phyloP scores from a whole-genome alignment of 2,329 filamentous ascomycete genomes.

The Neonectria sp. region DNA sequence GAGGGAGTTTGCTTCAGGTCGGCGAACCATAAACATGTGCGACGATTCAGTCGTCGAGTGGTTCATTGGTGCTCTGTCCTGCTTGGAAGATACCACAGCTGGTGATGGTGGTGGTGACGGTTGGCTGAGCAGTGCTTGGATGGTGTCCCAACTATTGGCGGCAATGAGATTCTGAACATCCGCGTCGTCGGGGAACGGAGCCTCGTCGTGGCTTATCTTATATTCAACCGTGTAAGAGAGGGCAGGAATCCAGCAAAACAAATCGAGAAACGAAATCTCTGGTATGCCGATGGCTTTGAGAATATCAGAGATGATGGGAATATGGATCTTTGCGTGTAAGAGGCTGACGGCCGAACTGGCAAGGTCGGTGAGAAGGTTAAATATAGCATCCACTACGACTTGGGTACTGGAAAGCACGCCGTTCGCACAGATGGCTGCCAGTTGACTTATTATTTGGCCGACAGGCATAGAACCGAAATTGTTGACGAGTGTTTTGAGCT shows the following conservation, averaged over 20 bases:
- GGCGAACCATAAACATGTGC: too few species aligned
- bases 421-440: not conserved
- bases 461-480: not conserved
- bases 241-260: conserved; percentile 1
- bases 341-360: not conserved
- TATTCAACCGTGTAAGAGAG: not conserved
- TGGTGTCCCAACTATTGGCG: not conserved
- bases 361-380: not conserved
- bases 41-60: too few species aligned
- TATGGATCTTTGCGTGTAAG: conserved; percentile 1
- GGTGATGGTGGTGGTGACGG: not conserved
- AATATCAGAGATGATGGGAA: conserved; percentile 14
- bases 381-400: not conserved
- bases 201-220: not conserved
- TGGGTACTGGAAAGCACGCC: conserved; percentile 1
- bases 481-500: not conserved
- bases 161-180: not conserved
- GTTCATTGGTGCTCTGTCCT: too few species aligned
- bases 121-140: not conserved
- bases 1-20: too few species aligned
- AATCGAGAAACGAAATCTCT: conserved; percentile 10
- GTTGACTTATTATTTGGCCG: not conserved
- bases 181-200: not conserved
- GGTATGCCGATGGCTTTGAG: conserved; percentile 1
- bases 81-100: not conserved